Evolutionary conservation across 371 early-diverging fungal species (phyloP).

Genomic region (Enteropsectra breve): DNA sequence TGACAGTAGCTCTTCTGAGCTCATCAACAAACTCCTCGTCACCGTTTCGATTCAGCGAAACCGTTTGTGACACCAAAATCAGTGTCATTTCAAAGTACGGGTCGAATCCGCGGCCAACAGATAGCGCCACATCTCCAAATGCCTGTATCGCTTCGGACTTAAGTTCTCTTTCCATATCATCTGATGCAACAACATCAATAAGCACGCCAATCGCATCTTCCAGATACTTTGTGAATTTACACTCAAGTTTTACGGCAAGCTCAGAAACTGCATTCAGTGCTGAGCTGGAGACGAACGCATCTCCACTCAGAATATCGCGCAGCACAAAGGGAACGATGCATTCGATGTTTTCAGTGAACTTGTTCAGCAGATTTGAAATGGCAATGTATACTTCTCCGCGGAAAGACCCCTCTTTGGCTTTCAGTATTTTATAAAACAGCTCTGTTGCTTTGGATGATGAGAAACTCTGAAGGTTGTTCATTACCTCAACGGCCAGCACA

Average conservation of each 20-base stretch:
- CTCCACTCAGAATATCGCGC: constrained; percentile 39
- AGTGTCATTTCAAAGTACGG: constrained; percentile 70
- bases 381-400: constrained; percentile 56
- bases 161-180: constrained; percentile 54
- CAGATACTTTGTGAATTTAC: constrained; percentile 44
- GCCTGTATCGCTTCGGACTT: constrained; percentile 80
- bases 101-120: constrained; percentile 74
- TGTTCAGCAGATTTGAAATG: constrained; percentile 25
- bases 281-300: constrained; percentile 33
- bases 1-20: constrained; percentile 30
- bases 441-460: constrained; percentile 15
- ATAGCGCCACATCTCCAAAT: constrained; percentile 89
- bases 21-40: constrained; percentile 40
- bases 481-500: constrained; percentile 39
- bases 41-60: constrained; percentile 37
- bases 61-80: constrained; percentile 71
- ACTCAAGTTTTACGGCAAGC: constrained; percentile 44
- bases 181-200: constrained; percentile 31
- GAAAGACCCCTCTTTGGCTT: background rate
- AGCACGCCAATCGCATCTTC: constrained; percentile 38
- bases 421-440: constrained; percentile 38
- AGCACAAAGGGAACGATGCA: constrained; percentile 34
- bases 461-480: constrained; percentile 2
- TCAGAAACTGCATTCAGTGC: constrained; percentile 50
- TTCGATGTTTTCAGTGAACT: constrained; percentile 37